Evolutionary conservation across 2,329 filamentous ascomycete species (phyloP).

Genomic region (Colletotrichum sidae): DNA sequence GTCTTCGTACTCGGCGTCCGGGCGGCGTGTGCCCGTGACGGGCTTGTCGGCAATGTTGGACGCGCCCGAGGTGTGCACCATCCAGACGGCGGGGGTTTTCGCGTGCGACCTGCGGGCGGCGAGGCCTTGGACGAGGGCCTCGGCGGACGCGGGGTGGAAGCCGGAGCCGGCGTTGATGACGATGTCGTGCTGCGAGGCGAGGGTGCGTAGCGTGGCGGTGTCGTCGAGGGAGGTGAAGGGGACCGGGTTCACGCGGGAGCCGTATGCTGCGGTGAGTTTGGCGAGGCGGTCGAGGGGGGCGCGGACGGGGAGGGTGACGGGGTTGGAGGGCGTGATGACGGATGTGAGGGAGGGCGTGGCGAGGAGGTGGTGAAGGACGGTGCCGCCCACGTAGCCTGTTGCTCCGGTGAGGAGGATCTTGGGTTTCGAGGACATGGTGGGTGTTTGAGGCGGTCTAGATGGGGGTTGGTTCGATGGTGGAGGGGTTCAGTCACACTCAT

Average conservation of each 20-base stretch:
- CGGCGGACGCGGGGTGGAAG: conserved; percentile 46
- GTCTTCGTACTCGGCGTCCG: conserved; percentile 36
- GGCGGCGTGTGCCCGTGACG: conserved; percentile 25
- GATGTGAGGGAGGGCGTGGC: conserved; percentile 4
- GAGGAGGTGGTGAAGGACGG: conserved; percentile 37
- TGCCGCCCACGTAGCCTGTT: conserved; percentile 40
- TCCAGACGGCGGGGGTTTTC: conserved; percentile 20
- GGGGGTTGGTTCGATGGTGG: background rate
- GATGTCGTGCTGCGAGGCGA: conserved; percentile 40
- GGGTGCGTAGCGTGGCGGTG: conserved; percentile 4
- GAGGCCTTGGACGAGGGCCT: conserved; percentile 51
- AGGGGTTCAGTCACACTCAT: background rate
- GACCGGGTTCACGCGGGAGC: conserved; percentile 25
- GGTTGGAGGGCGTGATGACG: conserved; percentile 19
- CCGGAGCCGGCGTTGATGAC: conserved; percentile 52
- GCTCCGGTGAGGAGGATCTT: conserved; percentile 37
- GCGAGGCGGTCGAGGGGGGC: conserved; percentile 20
- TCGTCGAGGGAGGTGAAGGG: conserved; percentile 36
- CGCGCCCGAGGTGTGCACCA: conserved; percentile 38
- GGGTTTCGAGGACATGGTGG: conserved; percentile 1
- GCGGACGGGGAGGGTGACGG: conserved; percentile 21
- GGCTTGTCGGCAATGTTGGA: conserved; percentile 39
- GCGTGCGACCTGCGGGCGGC: conserved; percentile 40
- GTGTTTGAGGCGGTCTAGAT: background rate
- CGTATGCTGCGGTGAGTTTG: conserved; percentile 22